Evolutionary conservation across 352 stramenopile genomes (phyloP), one percentile per base, ranked within the genome.

Genomic region (Phytophthora hibernalis): DNA sequence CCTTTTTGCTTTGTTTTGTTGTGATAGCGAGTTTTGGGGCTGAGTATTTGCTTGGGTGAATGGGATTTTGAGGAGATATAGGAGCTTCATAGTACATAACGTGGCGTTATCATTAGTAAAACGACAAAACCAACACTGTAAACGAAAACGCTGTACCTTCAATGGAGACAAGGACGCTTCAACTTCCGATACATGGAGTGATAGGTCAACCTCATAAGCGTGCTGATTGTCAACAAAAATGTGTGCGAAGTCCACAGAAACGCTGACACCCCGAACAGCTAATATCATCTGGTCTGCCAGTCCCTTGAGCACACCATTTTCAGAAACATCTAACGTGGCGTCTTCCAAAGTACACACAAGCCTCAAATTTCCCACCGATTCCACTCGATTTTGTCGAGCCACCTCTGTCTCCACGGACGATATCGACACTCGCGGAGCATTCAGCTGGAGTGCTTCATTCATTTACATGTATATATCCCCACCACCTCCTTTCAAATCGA

Each of bases 61-160:
- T 20, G 80, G 77, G 18, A 75, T 49, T 55, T 80, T 80, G 33
- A 72, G 50, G 13, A 89, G 48, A 65, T 85, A 87, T 20, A 71
- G 53, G 42, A 83, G 48, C 80, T 88, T 49, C 18, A 71, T 8
- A 35, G 44, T 16, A 54, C 21, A 62, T 8, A 61, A 51, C 24
- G 61, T 3, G 61, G 9, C n/a, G 18, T 52, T 58, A 66, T 18
- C 8, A 20, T 64, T 61, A 64, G 18, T 50, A 33, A 18, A 44
- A 54, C 11, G 44, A 16, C 24, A 60, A 48, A 30, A 43, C 21
- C 42, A 53, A 24, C 2, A 28, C 35, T 22, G 30, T 1, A 37
- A 54, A 20, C 5, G 18, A 48, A 18, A 11, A 16, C 44, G 30
- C 2, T 37, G 55, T 69, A 83, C 75, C 75, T 80, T 80, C 33